Conservation (phyloP, 768 basidiomycete genomes). For the Strobilomyces echinocephalus region DNA sequence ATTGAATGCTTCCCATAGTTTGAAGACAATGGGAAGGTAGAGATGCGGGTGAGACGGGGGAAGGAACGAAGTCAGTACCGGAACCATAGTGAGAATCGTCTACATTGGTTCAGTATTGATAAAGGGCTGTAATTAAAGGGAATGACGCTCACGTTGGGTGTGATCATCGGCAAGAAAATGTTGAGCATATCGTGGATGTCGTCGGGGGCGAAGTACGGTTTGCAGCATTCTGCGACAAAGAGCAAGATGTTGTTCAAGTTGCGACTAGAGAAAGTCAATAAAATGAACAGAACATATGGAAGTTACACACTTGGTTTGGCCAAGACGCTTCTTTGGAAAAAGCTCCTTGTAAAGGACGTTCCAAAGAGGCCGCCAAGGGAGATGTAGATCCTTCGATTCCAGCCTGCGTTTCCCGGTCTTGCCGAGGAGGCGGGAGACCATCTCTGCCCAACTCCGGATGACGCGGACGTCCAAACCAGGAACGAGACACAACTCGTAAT, state of each 20-base stretch:
- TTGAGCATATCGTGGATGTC: constrained; percentile 70
- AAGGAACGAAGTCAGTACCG: constrained; percentile 74
- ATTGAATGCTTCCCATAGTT: constrained; percentile 75
- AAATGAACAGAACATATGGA: not conserved
- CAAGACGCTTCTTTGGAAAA: constrained; percentile 62
- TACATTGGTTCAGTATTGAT: constrained; percentile 25
- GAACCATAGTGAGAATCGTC: constrained; percentile 68
- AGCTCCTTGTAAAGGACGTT: constrained; percentile 65
- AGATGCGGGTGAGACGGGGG: constrained; percentile 61
- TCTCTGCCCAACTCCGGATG: constrained; percentile 72
- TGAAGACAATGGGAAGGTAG: constrained; percentile 70
- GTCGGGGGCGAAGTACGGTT: constrained; percentile 58
- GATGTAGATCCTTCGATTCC: constrained; percentile 58
- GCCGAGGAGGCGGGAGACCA: constrained; percentile 65
- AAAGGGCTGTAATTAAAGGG: not conserved
- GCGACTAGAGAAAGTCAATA: constrained; percentile 36
- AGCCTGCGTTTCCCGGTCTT: constrained; percentile 70
- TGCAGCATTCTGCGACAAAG: constrained; percentile 69
- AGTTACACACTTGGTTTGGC: constrained; percentile 52
- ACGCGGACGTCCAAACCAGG: constrained; percentile 73
- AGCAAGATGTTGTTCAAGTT: constrained; percentile 68
- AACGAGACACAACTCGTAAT: constrained; percentile 73
- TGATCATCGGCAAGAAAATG: constrained; percentile 66
- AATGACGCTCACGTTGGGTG: constrained; percentile 53
- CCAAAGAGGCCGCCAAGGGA: constrained; percentile 79